Percentiles rank a stretch among this genome's conserved stretches.
Evolutionary conservation across 2,329 filamentous ascomycete species (phyloP).

Genomic region (Aspergillus ibericus): DNA sequence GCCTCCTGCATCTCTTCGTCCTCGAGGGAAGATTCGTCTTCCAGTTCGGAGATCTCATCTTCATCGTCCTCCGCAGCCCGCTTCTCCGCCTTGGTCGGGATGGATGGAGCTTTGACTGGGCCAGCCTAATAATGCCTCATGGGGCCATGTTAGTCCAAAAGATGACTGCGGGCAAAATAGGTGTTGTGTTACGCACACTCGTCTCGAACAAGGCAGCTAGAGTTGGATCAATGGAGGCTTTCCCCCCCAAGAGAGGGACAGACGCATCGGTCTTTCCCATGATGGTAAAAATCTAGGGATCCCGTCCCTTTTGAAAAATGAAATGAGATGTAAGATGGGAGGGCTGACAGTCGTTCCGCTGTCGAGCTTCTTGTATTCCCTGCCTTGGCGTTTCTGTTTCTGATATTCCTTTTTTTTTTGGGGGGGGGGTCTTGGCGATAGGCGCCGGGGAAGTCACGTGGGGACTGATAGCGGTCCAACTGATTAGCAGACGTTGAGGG

Average conservation of each 20-base stretch:
- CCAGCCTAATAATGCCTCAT: slow-evolving; percentile 33
- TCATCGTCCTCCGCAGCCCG: slow-evolving; percentile 23
- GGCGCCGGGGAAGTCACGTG: slow-evolving; percentile 16
- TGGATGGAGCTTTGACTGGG: slow-evolving; percentile 40
- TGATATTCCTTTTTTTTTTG: slow-evolving; percentile 1
- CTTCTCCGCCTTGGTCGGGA: slow-evolving; percentile 20
- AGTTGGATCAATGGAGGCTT: slow-evolving; percentile 66
- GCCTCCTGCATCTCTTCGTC: slow-evolving; percentile 46
- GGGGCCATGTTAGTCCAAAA: slow-evolving; percentile 10
- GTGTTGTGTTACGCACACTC: slow-evolving; percentile 59
- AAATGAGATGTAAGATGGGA: neutral
- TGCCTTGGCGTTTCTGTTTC: neutral
- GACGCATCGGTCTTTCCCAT: slow-evolving; percentile 17
- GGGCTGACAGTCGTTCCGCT: neutral
- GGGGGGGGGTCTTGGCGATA: slow-evolving; percentile 16
- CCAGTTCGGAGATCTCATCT: slow-evolving; percentile 29
- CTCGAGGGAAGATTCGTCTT: slow-evolving; percentile 28
- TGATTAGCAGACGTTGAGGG: neutral
- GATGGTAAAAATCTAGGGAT: neutral
- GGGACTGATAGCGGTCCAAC: neutral
- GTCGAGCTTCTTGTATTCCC: neutral
- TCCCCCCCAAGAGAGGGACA: slow-evolving; percentile 54
- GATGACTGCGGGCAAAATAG: neutral
- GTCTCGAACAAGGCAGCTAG: slow-evolving; percentile 69
- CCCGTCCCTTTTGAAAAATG: neutral